These are phyloP conservation scores for Colletotrichum liriopes DNA, from an alignment of 2,329 filamentous ascomycete species.

Conservation along the genomic window DNA sequence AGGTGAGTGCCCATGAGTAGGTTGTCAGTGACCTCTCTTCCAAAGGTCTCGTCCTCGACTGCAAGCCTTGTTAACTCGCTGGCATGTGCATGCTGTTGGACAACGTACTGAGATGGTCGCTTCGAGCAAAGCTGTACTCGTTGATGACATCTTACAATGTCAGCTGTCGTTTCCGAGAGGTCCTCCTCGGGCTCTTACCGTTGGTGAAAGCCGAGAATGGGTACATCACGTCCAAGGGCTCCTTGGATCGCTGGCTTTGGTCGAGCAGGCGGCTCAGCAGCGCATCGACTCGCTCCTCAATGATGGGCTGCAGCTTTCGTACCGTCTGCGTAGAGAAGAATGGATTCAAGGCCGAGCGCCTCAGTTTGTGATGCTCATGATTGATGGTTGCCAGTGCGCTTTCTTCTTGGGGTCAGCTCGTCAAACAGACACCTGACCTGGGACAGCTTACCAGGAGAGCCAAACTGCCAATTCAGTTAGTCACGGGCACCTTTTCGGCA, in stretches of 20 bases:
- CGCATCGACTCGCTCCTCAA: constrained; percentile 55
- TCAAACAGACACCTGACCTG: constrained; percentile 39
- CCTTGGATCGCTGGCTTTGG: constrained; percentile 46
- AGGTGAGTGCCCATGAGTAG: constrained; percentile 56
- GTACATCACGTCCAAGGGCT: constrained; percentile 55
- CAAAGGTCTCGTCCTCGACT: constrained; percentile 55
- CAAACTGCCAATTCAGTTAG: constrained; percentile 49
- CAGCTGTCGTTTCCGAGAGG: constrained; percentile 1
- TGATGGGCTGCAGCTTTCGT: constrained; percentile 55
- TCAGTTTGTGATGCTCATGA: constrained; percentile 48
- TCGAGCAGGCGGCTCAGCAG: constrained; percentile 51
- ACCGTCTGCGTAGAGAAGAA: constrained; percentile 55
- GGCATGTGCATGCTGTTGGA: constrained; percentile 17
- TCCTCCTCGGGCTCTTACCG: constrained; percentile 45
- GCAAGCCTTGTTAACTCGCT: background rate
- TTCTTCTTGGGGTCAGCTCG: constrained; percentile 15
- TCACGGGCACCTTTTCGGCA: background rate
- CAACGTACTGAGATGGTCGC: constrained; percentile 50
- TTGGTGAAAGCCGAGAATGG: constrained; percentile 58
- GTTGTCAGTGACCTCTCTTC: constrained; percentile 54
- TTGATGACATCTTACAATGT: constrained; percentile 54
- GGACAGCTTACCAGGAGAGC: constrained; percentile 51
- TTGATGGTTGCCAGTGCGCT: constrained; percentile 5
- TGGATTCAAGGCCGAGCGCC: constrained; percentile 49
- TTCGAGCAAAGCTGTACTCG: constrained; percentile 57